Conservation (phyloP, 495 filamentous ascomycete genomes). For the Tuber calosporum region DNA sequence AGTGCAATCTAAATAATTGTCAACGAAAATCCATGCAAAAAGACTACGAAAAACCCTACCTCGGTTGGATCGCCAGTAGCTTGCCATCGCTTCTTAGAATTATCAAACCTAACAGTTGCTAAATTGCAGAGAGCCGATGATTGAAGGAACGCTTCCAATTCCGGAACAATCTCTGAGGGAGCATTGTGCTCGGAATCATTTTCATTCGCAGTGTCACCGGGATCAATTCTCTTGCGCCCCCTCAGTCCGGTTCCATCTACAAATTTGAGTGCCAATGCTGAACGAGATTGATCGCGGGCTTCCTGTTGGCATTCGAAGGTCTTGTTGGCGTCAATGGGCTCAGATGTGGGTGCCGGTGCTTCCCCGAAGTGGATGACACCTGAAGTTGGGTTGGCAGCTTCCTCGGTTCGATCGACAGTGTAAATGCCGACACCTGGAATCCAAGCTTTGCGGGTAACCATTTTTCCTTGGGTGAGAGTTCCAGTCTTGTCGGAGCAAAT, state of each 20-base stretch:
- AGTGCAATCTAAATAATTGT: slow-evolving; percentile 55
- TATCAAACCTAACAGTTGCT: slow-evolving; percentile 58
- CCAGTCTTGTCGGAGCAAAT: slow-evolving; percentile 88
- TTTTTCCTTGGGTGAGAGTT: slow-evolving; percentile 67
- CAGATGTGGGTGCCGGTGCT: slow-evolving; percentile 21
- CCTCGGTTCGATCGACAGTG: slow-evolving; percentile 53
- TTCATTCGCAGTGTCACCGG: slow-evolving; percentile 37
- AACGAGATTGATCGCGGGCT: slow-evolving; percentile 36
- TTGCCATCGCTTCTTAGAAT: slow-evolving; percentile 54
- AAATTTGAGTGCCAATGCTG: slow-evolving; percentile 34
- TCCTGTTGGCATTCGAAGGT: slow-evolving; percentile 33
- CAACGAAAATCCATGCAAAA: slow-evolving; percentile 50
- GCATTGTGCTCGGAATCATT: slow-evolving; percentile 29
- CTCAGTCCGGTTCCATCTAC: slow-evolving; percentile 26
- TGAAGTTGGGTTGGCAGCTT: slow-evolving; percentile 54
- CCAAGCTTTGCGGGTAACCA: slow-evolving; percentile 78
- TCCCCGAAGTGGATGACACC: slow-evolving; percentile 33
- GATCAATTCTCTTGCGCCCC: slow-evolving; percentile 24
- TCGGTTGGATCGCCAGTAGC: slow-evolving; percentile 77
- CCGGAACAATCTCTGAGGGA: slow-evolving; percentile 42
- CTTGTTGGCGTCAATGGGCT: slow-evolving; percentile 27
- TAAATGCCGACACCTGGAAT: slow-evolving; percentile 55
- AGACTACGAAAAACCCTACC: slow-evolving; percentile 62
- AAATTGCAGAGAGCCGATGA: slow-evolving; percentile 74
- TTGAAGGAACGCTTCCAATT: slow-evolving; percentile 58